A percentile compares a stretch with the other conserved stretches of the same genome.
These are phyloP conservation scores for Kluyveromyces sp. DNA, from an alignment of 1,139 yeast genomes.

Conservation along the genomic window DNA sequence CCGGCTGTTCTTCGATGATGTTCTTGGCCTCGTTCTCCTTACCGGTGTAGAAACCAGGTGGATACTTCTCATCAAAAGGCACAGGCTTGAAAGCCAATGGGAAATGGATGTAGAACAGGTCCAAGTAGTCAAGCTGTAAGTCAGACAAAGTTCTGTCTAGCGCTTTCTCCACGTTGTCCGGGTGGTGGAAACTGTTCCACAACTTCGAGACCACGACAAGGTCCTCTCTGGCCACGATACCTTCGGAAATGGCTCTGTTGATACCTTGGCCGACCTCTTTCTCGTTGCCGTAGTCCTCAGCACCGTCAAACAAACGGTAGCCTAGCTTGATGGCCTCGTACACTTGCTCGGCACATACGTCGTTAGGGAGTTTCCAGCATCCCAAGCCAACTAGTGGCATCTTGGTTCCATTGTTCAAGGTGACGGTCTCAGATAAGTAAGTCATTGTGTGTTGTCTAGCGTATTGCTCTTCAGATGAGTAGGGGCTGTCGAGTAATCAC, in stretches of 20 bases:
- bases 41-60: constrained; percentile 64
- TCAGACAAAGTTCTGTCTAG: constrained; percentile 57
- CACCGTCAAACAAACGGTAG: constrained; percentile 71
- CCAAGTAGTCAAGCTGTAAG: constrained; percentile 61
- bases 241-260: constrained; percentile 56
- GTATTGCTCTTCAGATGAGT: no score
- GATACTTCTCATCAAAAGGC: constrained; percentile 68
- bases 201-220: constrained; percentile 70
- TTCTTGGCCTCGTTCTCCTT: constrained; percentile 40
- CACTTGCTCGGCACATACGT: constrained; percentile 50
- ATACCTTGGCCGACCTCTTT: constrained; percentile 67
- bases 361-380: constrained; percentile 59
- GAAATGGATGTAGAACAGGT: constrained; percentile 72
- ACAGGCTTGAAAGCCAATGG: constrained; percentile 70
- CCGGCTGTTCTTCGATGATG: constrained; percentile 50
- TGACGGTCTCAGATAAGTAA: constrained; percentile 30
- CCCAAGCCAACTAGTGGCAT: constrained; percentile 65
- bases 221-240: constrained; percentile 64
- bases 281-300: constrained; percentile 73
- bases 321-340: constrained; percentile 65
- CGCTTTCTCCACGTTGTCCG: constrained; percentile 44
- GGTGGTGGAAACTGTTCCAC: constrained; percentile 73
- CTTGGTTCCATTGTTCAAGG: constrained; percentile 51
- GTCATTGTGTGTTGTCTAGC: constrained; percentile 7
- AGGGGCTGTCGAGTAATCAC: no score